These are phyloP conservation scores for Leishmania tropica DNA, from an alignment of 208 protist genomes.

Conservation along the genomic window DNA sequence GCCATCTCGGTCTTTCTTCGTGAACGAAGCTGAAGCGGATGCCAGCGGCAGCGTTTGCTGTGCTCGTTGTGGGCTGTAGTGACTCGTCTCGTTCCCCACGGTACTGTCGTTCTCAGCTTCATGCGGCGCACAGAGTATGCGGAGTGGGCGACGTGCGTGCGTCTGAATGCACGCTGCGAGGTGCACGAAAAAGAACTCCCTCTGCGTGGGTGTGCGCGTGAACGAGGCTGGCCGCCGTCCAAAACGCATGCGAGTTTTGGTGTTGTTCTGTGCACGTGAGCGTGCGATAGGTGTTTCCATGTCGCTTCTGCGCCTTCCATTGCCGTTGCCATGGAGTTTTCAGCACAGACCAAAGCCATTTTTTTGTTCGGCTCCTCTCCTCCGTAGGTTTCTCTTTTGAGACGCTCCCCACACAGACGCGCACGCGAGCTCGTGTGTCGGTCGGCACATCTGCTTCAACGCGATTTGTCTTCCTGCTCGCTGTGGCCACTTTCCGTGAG, in stretches of 20 bases:
- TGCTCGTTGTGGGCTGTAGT: too few species aligned
- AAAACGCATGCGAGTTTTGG: not conserved
- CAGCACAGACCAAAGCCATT: not conserved
- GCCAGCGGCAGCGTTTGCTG: not conserved
- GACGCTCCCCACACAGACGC: not conserved
- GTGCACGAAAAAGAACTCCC: not conserved
- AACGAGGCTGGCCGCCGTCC: not conserved
- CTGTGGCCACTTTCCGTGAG: too few species aligned
- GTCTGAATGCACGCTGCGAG: not conserved
- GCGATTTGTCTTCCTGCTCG: not conserved
- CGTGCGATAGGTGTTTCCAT: not conserved
- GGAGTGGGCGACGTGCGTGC: not conserved
- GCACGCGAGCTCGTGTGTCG: not conserved
- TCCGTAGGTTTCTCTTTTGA: not conserved
- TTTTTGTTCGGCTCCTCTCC: not conserved
- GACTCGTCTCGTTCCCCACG: not conserved
- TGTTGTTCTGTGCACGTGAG: not conserved
- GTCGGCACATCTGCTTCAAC: not conserved
- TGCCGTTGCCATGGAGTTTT: not conserved
- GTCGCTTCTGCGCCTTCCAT: not conserved
- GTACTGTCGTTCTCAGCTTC: not conserved
- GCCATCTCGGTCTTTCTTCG: not conserved
- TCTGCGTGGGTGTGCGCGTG: not conserved
- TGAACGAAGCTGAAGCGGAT: not conserved
- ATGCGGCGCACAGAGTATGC: not conserved